Base-by-base conservation (phyloP, 2,329 filamentous ascomycete genomes). In the Coniella vitis region DNA sequence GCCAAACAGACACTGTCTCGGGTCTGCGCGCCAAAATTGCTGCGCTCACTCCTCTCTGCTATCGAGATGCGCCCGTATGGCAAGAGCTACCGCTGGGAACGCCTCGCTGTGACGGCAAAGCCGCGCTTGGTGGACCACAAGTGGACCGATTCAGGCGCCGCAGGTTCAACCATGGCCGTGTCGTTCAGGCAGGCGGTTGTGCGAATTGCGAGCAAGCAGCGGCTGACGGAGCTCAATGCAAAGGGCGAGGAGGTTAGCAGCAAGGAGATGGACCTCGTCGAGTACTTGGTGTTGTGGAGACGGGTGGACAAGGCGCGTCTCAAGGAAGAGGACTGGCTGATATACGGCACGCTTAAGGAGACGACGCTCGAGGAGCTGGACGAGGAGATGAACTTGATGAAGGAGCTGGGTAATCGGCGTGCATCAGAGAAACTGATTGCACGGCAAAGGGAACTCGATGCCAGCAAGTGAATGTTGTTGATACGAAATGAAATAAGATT, bases 211-310 rank as follows among this genome's bases (percentile, higher is more conserved):
- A 81, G 76, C 51, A 70, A 68, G 29, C 83, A 86, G 66, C 70
- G 69, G 55, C 64, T 79, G 32, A 68, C 67, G 7, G 69, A 72
- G 56, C 65, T 68, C 51, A 63, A 69, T 42, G 46, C 51, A 7
- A 52, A 47, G 2, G 67, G 65, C 14, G 71, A 67, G 13, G 55
- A 61, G 51, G 57, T 66, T n/a, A 71, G 66, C 52, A 69, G 71
- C 38, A 72, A 72, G 58, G 68, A 74, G 55, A 74, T 76, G 58
- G 67, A 77, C 43, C 71, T 83, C 56, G 62, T 73, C 2, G 85
- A 89, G 69, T 79, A 87, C 58, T 55, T 88, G 4, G 81, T 86
- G 35, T 55, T 88, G 39, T 78, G 80, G 59, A 60, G 72, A 22
- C 49, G 64, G 25, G 54, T 76, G 38, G 66, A 73, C 59, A 67